Evolutionary conservation across 495 filamentous ascomycete species (phyloP).

Genomic region (Podospora tetraspora): DNA sequence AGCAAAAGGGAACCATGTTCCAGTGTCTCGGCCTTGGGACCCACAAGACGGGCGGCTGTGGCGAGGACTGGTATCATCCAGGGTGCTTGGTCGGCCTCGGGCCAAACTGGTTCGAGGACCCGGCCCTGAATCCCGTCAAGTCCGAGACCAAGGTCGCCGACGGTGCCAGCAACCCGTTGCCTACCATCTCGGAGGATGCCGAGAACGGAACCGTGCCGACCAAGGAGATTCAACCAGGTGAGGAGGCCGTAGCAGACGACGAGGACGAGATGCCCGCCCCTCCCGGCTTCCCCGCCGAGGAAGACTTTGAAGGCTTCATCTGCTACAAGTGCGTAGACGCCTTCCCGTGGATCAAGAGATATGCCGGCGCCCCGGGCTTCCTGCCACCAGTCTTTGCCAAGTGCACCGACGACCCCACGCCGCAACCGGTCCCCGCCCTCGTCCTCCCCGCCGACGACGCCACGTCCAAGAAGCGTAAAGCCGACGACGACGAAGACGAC

Average conservation of each 20-base stretch:
- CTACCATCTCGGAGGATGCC: slow-evolving; percentile 1
- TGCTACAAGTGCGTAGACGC: slow-evolving; percentile 92
- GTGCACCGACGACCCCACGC: slow-evolving; percentile 10
- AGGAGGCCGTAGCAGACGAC: slow-evolving; percentile 30
- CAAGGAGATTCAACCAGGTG: slow-evolving; percentile 18
- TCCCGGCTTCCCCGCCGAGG: slow-evolving; percentile 80
- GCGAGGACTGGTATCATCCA: slow-evolving; percentile 99
- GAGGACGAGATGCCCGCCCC: slow-evolving; percentile 56
- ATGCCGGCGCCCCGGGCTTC: slow-evolving; percentile 80
- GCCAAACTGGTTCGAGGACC: slow-evolving; percentile 50
- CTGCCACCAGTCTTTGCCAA: slow-evolving; percentile 58
- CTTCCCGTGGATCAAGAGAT: slow-evolving; percentile 86
- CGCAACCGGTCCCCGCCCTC: background rate
- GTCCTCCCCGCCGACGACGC: slow-evolving; percentile 11
- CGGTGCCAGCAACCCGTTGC: background rate
- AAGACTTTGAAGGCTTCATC: slow-evolving; percentile 81
- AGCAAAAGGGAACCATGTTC: slow-evolving; percentile 98
- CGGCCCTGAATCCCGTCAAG: slow-evolving; percentile 27
- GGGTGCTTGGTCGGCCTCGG: slow-evolving; percentile 83
- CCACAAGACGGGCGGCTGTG: slow-evolving; percentile 77
- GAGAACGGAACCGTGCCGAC: slow-evolving; percentile 28
- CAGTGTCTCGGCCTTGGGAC: slow-evolving; percentile 88
- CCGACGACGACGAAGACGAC: slow-evolving; percentile 51
- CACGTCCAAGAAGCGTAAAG: slow-evolving; percentile 70
- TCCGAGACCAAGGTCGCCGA: slow-evolving; percentile 26